Base-by-base conservation (phyloP, 306 rosid species). In the Gastrolobium villosum region DNA sequence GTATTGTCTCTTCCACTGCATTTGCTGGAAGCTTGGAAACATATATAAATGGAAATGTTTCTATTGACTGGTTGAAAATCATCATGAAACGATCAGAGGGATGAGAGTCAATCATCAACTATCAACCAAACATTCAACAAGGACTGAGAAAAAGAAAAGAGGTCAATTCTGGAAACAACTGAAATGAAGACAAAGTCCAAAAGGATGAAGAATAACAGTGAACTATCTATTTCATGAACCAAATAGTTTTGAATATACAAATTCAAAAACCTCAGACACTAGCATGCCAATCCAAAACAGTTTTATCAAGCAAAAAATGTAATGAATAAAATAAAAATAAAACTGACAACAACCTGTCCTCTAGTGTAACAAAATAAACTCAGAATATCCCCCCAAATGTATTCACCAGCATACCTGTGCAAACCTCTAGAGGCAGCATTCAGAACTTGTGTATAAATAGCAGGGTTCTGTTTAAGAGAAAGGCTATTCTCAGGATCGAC, bases 371-470 rank as follows among this genome's bases (percentile, higher is more conserved):
- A 14, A 72, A 56, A 43, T 40, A 70, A 60, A 79, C 64, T 62
- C 44, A 44, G 7, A 30, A 60, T 62, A 75, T 53, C 41, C 71
- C 71, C 65, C 72, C 35, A 75, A 39, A 70, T 13, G 39, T 39
- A 61, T 57, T 75, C 57, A 65, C 49, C 30, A 15, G 65, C 64
- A 73, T 75, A 94, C 98, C 98, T 94, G 87, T 94, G 89, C 84
- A 94, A 79, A 64, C 98, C 94, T 81, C 98, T 85, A 37, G 97
- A 90, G 10, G 97, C 87, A 72, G 90, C 90, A 83, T 78, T 87
- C 73, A 92, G 78, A 84, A 78, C 84, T 66, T 87, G 93, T 1
- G 90, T 84, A 70, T 94, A 94, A 44, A 86, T 76, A 80, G 96
- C 96, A 7, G 98, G 97, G 76, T 80, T 87, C 76, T 88, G 94